These are phyloP conservation scores for Closterium sp. DNA, from an alignment of 139 green algal species.

Conservation along the genomic window DNA sequence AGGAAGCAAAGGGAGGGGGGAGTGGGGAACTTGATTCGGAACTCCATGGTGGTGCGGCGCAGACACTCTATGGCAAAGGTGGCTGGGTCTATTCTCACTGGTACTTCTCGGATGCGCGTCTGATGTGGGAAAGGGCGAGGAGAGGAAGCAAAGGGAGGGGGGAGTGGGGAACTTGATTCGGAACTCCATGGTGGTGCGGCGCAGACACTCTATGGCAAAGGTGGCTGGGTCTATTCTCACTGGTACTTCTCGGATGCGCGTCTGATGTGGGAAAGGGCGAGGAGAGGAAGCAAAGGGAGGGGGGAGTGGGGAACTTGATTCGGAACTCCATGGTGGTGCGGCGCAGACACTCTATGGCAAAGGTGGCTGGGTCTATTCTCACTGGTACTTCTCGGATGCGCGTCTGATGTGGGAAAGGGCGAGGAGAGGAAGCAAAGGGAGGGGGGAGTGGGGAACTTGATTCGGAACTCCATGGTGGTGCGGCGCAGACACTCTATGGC, in stretches of 20 bases:
- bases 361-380: too few relatives aligned
- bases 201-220: not conserved
- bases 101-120: slow-evolving; percentile 15
- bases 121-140: not conserved
- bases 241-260: slow-evolving; percentile 14
- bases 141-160: not conserved
- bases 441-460: too few relatives aligned
- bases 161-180: slow-evolving; percentile 24
- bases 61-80: slow-evolving; percentile 10
- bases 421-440: too few relatives aligned
- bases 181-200: slow-evolving; percentile 21
- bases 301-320: too few relatives aligned
- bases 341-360: too few relatives aligned
- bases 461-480: too few relatives aligned
- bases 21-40: slow-evolving; percentile 30
- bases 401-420: too few relatives aligned
- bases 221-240: not conserved
- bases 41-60: slow-evolving; percentile 13
- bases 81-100: not conserved
- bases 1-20: not conserved
- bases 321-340: too few relatives aligned
- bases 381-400: too few relatives aligned
- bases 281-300: not conserved
- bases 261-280: not conserved
- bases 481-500: too few relatives aligned